These are phyloP conservation scores for Linanthus parryae DNA, from an alignment of 148 eudicot genomes.

Conservation along the genomic window DNA sequence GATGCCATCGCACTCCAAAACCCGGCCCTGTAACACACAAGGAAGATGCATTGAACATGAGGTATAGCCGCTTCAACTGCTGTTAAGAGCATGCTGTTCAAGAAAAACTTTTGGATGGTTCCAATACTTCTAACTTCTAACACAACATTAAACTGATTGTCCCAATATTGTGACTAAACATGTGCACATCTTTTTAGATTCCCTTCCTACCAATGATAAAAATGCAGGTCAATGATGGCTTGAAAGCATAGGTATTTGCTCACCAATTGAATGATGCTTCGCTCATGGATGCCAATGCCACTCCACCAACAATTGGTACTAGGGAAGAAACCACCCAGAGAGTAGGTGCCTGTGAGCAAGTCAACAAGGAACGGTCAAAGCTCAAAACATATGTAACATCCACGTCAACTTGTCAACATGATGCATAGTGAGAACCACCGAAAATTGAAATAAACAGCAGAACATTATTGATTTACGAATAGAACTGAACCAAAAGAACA, in stretches of 20 bases:
- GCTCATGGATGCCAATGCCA: conserved; percentile 80
- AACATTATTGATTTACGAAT: neutral
- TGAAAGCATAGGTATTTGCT: conserved; percentile 19
- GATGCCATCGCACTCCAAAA: conserved; percentile 99
- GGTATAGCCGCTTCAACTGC: conserved; percentile 2
- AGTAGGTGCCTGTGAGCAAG: conserved; percentile 52
- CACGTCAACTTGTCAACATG: too few species aligned
- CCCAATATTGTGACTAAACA: neutral
- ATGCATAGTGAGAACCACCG: conserved; percentile 2
- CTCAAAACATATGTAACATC: too few species aligned
- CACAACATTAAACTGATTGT: too few species aligned
- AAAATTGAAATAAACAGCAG: neutral
- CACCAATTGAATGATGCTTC: conserved; percentile 97
- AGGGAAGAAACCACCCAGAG: conserved; percentile 80
- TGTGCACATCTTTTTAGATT: too few species aligned
- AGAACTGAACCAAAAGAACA: too few species aligned
- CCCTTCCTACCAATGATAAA: neutral
- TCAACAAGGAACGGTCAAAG: too few species aligned
- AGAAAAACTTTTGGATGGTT: neutral
- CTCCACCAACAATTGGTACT: conserved; percentile 94
- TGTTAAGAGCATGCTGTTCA: neutral
- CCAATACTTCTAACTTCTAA: neutral
- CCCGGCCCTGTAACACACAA: conserved; percentile 52
- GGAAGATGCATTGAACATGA: neutral
- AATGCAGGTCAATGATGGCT: neutral